Evolutionary conservation across 192 early-diverging fungal species (phyloP).

Genomic region (Chytriomyces sp.): DNA sequence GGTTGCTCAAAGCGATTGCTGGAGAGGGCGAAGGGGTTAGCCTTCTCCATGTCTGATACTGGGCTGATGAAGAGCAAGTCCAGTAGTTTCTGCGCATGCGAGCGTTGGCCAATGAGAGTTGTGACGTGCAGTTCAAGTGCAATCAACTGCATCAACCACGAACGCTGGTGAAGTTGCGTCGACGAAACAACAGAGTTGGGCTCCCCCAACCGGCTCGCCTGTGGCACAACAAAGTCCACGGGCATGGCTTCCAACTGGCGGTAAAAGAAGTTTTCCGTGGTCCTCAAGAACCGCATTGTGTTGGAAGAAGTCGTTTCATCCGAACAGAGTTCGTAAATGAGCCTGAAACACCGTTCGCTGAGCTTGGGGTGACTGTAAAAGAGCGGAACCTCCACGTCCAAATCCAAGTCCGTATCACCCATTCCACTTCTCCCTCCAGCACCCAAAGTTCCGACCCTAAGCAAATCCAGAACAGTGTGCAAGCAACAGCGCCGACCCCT

Average conservation of each 20-base stretch:
- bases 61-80: slow-evolving; percentile 48
- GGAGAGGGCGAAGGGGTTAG: background rate
- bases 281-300: slow-evolving; percentile 80
- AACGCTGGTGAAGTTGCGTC: slow-evolving; percentile 71
- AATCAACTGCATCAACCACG: slow-evolving; percentile 86
- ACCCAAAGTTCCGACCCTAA: slow-evolving; percentile 8
- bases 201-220: background rate
- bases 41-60: slow-evolving; percentile 16
- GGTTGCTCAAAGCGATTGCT: slow-evolving; percentile 55
- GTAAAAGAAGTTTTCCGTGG: slow-evolving; percentile 74
- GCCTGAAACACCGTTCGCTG: slow-evolving; percentile 84
- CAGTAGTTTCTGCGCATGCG: slow-evolving; percentile 49
- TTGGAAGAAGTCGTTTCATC: slow-evolving; percentile 66
- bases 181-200: slow-evolving; percentile 1
- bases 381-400: slow-evolving; percentile 46
- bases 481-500: slow-evolving; percentile 44
- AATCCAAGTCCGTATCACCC: slow-evolving; percentile 32
- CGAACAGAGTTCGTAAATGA: slow-evolving; percentile 81
- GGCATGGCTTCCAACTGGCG: slow-evolving; percentile 63
- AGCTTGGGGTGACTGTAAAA: slow-evolving; percentile 73
- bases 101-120: slow-evolving; percentile 41
- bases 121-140: slow-evolving; percentile 86
- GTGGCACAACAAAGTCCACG: slow-evolving; percentile 20
- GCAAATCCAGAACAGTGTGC: slow-evolving; percentile 45
- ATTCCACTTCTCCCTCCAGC: background rate